These are phyloP conservation scores for Chamaenerion angustifolium DNA, from an alignment of 345 rosid species.

Conservation along the genomic window DNA sequence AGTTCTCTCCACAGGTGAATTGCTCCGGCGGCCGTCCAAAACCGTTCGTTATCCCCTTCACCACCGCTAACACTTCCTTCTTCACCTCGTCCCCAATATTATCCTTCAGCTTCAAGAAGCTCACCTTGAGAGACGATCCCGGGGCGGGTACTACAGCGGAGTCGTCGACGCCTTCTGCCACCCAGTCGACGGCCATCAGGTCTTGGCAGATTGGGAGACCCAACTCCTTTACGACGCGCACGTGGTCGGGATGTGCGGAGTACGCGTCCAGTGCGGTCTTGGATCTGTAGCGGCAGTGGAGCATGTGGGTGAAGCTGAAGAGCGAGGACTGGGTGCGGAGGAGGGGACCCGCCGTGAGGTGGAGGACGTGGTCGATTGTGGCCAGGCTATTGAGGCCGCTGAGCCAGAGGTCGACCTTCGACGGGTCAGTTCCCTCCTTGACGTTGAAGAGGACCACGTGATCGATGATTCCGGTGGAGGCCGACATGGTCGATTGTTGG, in stretches of 20 bases:
- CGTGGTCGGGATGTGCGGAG: conserved; percentile 49
- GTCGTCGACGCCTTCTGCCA: conserved; percentile 20
- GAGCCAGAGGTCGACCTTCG: conserved; percentile 35
- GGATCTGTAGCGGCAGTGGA: conserved; percentile 66
- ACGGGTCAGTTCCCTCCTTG: conserved; percentile 31
- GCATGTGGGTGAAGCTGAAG: conserved; percentile 53
- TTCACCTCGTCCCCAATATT: conserved; percentile 27
- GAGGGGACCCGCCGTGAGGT: conserved; percentile 44
- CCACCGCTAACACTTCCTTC: conserved; percentile 30
- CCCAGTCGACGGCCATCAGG: conserved; percentile 67
- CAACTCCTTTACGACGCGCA: conserved; percentile 32
- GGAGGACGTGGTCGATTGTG: conserved; percentile 41
- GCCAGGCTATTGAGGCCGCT: conserved; percentile 34
- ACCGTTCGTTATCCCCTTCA: conserved; percentile 26
- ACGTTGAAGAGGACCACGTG: conserved; percentile 79
- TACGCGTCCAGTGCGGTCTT: conserved; percentile 37
- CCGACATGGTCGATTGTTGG: too few relatives aligned
- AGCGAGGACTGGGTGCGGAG: conserved; percentile 23
- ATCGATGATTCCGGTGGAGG: conserved; percentile 19
- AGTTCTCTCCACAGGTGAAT: conserved; percentile 54
- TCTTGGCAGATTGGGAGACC: conserved; percentile 53
- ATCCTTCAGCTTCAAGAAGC: conserved; percentile 49
- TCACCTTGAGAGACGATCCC: conserved; percentile 27
- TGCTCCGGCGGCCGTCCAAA: conserved; percentile 18
- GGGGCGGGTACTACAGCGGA: conserved; percentile 13